A percentile compares a stretch with the other conserved stretches of the same genome.
phyloP scores from a whole-genome alignment of 768 basidiomycete genomes.

The Psilocybe tampanensis region DNA sequence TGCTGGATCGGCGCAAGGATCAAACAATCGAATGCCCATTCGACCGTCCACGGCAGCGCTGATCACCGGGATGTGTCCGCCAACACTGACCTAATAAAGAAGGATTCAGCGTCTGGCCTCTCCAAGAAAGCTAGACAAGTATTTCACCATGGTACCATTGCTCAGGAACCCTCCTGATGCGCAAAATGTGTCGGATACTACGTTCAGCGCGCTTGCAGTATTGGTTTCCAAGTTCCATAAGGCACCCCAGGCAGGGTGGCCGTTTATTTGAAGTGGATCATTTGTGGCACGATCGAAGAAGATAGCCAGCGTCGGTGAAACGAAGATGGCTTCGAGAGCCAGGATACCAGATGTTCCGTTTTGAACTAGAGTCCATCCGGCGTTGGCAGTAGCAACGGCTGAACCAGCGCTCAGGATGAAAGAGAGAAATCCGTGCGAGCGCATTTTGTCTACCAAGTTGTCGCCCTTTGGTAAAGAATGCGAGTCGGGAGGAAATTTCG shows the following conservation, averaged over 20 bases:
- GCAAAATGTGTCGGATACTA: constrained; percentile 46
- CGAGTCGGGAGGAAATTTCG: background rate
- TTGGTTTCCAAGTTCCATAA: constrained; percentile 44
- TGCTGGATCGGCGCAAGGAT: constrained; percentile 36
- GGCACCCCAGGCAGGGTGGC: constrained; percentile 48
- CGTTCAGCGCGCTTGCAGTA: constrained; percentile 32
- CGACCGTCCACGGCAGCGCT: constrained; percentile 33
- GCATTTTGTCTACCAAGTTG: background rate
- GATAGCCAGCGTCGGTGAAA: constrained; percentile 30
- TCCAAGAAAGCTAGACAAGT: constrained; percentile 7
- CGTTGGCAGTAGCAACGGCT: constrained; percentile 9
- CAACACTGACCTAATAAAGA: constrained; percentile 31
- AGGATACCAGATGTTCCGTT: constrained; percentile 30
- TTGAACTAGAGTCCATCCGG: constrained; percentile 29
- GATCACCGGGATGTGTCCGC: constrained; percentile 30
- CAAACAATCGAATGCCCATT: constrained; percentile 39
- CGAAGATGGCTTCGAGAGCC: constrained; percentile 30
- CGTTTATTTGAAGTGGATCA: constrained; percentile 42
- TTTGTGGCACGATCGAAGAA: constrained; percentile 33
- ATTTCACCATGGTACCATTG: constrained; percentile 40
- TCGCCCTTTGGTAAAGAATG: background rate
- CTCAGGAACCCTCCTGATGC: constrained; percentile 43
- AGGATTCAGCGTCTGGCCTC: background rate
- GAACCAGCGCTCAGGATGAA: constrained; percentile 2
- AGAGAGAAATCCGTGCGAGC: background rate